These are phyloP conservation scores for Pythium apleroticum DNA, from an alignment of 352 stramenopile species.

Conservation along the genomic window DNA sequence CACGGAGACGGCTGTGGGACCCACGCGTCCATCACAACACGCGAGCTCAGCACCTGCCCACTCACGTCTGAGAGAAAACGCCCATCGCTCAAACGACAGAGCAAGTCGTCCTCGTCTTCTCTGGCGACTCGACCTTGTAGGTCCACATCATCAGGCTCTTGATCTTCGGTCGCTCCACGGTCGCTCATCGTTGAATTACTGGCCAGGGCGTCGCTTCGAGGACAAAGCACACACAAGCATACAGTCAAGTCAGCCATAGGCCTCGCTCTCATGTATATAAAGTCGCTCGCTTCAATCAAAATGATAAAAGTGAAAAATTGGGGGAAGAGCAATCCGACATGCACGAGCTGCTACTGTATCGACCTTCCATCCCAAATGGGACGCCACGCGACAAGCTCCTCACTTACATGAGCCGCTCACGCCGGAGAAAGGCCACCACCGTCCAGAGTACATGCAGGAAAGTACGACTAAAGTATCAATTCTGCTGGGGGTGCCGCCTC, in stretches of 20 bases:
- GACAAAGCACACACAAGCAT: not conserved
- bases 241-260: not conserved
- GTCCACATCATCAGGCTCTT: not conserved
- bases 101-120: not conserved
- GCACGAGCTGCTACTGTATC: not conserved
- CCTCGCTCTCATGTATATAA: not conserved
- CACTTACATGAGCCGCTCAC: not conserved
- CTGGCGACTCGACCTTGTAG: not conserved
- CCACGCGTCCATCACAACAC: constrained; percentile 42
- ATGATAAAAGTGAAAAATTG: constrained; percentile 2
- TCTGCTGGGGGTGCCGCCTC: not conserved
- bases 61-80: not conserved
- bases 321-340: constrained; percentile 3
- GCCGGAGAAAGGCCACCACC: not conserved
- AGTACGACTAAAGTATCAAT: constrained; percentile 1
- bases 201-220: not conserved
- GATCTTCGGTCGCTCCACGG: not conserved
- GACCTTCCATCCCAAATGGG: not conserved
- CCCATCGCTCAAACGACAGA: not conserved
- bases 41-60: not conserved
- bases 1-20: constrained; percentile 63
- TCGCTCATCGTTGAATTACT: not conserved
- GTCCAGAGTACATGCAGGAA: not conserved
- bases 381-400: not conserved
- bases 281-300: constrained; percentile 3